These are phyloP conservation scores for Xylariaceae sp. DNA, from an alignment of 2,329 filamentous ascomycete species.

Conservation along the genomic window DNA sequence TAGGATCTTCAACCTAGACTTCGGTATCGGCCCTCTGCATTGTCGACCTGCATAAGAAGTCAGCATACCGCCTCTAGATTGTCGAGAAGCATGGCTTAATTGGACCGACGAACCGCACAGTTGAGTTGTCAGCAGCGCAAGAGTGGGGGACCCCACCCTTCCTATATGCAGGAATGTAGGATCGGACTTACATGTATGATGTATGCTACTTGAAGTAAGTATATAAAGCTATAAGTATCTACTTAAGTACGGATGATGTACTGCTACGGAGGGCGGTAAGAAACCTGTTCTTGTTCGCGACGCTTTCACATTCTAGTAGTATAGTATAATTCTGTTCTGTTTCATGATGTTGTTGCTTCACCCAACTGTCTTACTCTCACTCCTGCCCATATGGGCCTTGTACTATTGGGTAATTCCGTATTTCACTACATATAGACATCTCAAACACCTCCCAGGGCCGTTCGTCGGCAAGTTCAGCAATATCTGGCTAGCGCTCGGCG, in stretches of 20 bases:
- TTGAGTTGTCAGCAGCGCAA: neutral
- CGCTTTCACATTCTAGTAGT: neutral
- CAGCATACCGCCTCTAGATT: neutral
- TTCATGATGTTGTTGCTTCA: constrained; percentile 12
- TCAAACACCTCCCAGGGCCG: constrained; percentile 22
- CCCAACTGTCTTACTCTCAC: neutral
- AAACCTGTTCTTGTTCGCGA: neutral
- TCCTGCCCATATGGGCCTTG: constrained; percentile 21
- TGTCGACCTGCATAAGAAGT: neutral
- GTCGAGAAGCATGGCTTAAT: neutral
- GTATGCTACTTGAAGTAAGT: too few relatives aligned
- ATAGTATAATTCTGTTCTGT: neutral
- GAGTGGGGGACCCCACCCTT: neutral
- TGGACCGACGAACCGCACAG: constrained; percentile 1
- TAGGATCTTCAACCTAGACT: too few relatives aligned
- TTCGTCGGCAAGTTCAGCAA: constrained; percentile 27
- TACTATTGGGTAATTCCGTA: constrained; percentile 25
- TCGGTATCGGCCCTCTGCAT: neutral
- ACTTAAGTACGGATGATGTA: neutral
- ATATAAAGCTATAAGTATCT: neutral
- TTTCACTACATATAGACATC: constrained; percentile 26
- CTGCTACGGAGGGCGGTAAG: neutral
- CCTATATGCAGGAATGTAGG: neutral
- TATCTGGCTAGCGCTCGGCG: constrained; percentile 24
- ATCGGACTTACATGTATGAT: neutral